Conservation (phyloP, 2,329 filamentous ascomycete genomes). For the Neofusicoccum laricinum region DNA sequence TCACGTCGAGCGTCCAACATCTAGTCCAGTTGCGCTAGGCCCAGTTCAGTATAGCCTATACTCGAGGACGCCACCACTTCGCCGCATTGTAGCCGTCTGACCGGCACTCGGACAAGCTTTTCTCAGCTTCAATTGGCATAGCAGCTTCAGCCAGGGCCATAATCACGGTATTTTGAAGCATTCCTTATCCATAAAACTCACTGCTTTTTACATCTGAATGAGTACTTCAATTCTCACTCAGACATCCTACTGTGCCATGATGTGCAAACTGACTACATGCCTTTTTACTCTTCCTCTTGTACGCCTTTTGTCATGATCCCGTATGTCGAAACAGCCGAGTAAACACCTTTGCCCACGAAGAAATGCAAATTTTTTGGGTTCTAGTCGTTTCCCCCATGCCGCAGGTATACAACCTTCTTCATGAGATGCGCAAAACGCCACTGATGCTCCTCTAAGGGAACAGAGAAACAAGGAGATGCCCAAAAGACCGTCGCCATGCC, state of each 20-base stretch:
- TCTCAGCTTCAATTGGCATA: too few relatives aligned
- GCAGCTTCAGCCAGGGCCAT: too few relatives aligned
- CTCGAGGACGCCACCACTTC: not conserved
- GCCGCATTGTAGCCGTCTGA: too few relatives aligned
- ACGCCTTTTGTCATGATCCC: not conserved
- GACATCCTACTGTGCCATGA: too few relatives aligned
- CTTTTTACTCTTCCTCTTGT: not conserved
- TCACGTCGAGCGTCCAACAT: not conserved
- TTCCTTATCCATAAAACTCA: too few relatives aligned
- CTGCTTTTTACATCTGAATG: too few relatives aligned
- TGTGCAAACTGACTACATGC: not conserved
- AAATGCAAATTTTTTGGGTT: not conserved
- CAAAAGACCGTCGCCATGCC: not conserved
- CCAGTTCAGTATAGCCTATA: not conserved
- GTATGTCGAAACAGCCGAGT: not conserved
- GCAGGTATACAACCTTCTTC: slow-evolving; percentile 7
- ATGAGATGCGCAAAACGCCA: not conserved
- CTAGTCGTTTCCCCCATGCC: not conserved
- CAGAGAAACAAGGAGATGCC: not conserved
- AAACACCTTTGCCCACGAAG: not conserved
- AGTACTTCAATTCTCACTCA: too few relatives aligned
- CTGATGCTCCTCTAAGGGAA: slow-evolving; percentile 3
- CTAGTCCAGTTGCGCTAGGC: not conserved
- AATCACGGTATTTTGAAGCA: too few relatives aligned
- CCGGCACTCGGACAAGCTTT: too few relatives aligned